Conservation (phyloP, 2,329 filamentous ascomycete genomes). For the Ascosphaera pollenicola region DNA sequence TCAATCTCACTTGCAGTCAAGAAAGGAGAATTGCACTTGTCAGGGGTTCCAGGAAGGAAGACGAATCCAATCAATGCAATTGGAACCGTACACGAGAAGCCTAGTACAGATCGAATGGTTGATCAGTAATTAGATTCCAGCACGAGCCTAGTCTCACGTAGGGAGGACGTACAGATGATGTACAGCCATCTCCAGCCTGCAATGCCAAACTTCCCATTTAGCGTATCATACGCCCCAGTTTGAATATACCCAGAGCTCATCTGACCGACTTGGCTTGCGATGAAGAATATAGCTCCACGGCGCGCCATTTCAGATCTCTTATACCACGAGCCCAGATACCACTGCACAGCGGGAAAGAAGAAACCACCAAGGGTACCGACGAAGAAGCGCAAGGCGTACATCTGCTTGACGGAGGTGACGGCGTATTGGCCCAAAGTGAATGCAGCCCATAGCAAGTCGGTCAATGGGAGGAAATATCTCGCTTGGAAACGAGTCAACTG, state of each 20-base stretch:
- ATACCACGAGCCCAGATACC: slow-evolving; percentile 45
- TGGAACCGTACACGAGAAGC: no score
- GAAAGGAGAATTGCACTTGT: slow-evolving; percentile 17
- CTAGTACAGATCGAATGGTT: no score
- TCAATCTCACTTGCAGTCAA: slow-evolving; percentile 15
- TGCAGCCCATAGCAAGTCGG: slow-evolving; percentile 15
- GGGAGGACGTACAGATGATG: slow-evolving; percentile 33
- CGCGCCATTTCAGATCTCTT: slow-evolving; percentile 47
- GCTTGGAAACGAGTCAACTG: no score
- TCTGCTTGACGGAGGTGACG: slow-evolving; percentile 37
- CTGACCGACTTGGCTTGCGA: slow-evolving; percentile 34
- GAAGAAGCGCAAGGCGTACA: slow-evolving; percentile 48
- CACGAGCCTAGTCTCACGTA: no score
- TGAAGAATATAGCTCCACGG: slow-evolving; percentile 52
- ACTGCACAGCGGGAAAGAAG: slow-evolving; percentile 49
- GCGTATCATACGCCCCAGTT: slow-evolving; percentile 29
- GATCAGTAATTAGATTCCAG: no score
- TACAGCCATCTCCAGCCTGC: slow-evolving; percentile 35
- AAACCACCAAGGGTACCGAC: slow-evolving; percentile 45
- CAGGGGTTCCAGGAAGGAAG: slow-evolving; percentile 20
- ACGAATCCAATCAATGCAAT: slow-evolving; percentile 32
- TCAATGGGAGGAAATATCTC: slow-evolving; percentile 10
- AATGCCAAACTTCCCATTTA: slow-evolving; percentile 28
- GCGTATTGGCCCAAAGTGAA: slow-evolving; percentile 18
- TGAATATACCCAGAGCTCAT: slow-evolving; percentile 38